A percentile compares a stretch with the other conserved stretches of the same genome.
Conservation (phyloP, 192 early-diverging fungal species). For the Gryganskiella cystojenkinii region DNA sequence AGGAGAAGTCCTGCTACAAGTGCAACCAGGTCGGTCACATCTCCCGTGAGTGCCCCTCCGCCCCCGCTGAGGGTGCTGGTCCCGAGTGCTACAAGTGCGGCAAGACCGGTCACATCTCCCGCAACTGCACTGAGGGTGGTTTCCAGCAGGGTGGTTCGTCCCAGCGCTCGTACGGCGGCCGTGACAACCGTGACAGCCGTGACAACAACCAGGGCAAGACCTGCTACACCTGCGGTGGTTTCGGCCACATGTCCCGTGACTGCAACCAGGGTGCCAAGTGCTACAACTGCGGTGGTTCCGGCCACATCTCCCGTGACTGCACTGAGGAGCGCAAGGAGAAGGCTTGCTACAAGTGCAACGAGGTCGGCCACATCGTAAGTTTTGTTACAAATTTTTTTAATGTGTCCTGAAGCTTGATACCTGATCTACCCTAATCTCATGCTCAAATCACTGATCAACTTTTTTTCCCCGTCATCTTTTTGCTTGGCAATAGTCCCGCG, state of each 20-base stretch:
- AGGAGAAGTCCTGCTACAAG: conserved; percentile 69
- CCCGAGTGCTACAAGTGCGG: conserved; percentile 63
- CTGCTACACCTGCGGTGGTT: conserved; percentile 57
- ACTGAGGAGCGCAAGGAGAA: conserved; percentile 61
- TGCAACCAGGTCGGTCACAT: conserved; percentile 66
- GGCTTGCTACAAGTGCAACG: conserved; percentile 67
- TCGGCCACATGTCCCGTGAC: conserved; percentile 51
- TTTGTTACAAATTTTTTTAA: not conserved
- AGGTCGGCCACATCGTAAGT: conserved; percentile 62
- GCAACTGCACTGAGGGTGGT: conserved; percentile 58
- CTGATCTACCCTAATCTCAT: not conserved
- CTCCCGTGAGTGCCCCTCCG: conserved; percentile 63
- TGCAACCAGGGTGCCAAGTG: conserved; percentile 53
- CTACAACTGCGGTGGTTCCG: conserved; percentile 57
- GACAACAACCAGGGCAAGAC: conserved; percentile 26
- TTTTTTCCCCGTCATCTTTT: not conserved
- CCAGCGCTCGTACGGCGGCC: not conserved
- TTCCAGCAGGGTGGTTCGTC: conserved; percentile 13
- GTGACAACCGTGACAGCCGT: conserved; percentile 8
- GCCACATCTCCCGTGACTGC: conserved; percentile 54
- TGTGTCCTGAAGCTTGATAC: not conserved
- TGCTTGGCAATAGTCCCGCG: conserved; percentile 26
- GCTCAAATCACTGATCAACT: not conserved
- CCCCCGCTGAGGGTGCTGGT: conserved; percentile 44
- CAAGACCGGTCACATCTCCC: conserved; percentile 64